A percentile compares a stretch with the other conserved stretches of the same genome.
Evolutionary conservation across 768 basidiomycete species (phyloP).

Genomic region (Dictyophora rubrovolvata): DNA sequence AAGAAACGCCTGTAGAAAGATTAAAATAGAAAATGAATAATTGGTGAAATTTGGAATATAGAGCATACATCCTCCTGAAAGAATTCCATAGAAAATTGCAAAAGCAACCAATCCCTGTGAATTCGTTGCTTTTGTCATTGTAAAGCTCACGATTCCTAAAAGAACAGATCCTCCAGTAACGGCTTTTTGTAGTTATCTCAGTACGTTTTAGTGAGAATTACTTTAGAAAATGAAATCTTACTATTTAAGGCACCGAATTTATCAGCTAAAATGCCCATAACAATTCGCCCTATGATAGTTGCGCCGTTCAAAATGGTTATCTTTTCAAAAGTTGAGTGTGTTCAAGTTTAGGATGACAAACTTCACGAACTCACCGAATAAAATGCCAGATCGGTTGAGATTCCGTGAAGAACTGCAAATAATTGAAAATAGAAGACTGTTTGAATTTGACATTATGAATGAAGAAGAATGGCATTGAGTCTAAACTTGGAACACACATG

Average conservation of each 20-base stretch:
- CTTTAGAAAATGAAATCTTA: slow-evolving; percentile 13
- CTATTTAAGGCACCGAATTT: slow-evolving; percentile 40
- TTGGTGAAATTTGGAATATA: background rate
- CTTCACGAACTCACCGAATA: slow-evolving; percentile 3
- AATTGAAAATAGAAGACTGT: slow-evolving; percentile 11
- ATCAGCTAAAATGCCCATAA: slow-evolving; percentile 47
- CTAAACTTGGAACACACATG: background rate
- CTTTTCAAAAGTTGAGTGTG: background rate
- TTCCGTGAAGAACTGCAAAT: slow-evolving; percentile 4
- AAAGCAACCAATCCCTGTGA: slow-evolving; percentile 28
- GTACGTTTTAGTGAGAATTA: background rate
- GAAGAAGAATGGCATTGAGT: background rate
- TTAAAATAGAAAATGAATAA: background rate
- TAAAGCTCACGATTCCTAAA: slow-evolving; percentile 31
- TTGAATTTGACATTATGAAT: background rate
- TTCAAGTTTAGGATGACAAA: too few species aligned
- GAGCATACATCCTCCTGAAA: slow-evolving; percentile 39
- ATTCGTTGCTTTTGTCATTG: slow-evolving; percentile 33
- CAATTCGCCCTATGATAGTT: slow-evolving; percentile 42
- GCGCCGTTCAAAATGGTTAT: slow-evolving; percentile 14
- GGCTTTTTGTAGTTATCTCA: slow-evolving; percentile 6
- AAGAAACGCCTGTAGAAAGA: background rate
- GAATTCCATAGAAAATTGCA: slow-evolving; percentile 36
- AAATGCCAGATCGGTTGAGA: slow-evolving; percentile 2
- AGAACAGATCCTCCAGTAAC: slow-evolving; percentile 26